Conservation (phyloP, 441 rosid genomes). For the Manihot esculenta region DNA sequence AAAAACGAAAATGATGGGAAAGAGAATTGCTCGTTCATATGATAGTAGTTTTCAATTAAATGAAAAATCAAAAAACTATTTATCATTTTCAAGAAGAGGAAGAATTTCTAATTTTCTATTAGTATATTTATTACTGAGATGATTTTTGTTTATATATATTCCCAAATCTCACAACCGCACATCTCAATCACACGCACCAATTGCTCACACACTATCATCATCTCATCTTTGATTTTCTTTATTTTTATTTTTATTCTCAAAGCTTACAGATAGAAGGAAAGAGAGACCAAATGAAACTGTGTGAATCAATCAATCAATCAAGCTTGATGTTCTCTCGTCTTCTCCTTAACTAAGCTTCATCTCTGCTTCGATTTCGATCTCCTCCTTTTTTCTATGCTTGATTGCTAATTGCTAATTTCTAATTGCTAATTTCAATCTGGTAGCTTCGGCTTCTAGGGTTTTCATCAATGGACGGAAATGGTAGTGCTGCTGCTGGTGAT, state of each 20-base stretch:
- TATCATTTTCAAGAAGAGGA: neutral
- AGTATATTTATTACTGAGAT: constrained; percentile 10
- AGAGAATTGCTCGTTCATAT: constrained; percentile 2
- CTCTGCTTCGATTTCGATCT: constrained; percentile 1
- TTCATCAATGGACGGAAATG: constrained; percentile 17
- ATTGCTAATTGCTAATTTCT: neutral
- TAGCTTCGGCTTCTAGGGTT: neutral
- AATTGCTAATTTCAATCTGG: too few species aligned
- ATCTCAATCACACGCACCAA: constrained; percentile 40
- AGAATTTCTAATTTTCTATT: neutral
- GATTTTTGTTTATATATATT: neutral
- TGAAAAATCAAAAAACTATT: neutral
- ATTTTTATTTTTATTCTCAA: neutral
- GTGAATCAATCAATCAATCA: neutral
- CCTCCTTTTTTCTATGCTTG: neutral
- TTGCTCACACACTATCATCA: neutral
- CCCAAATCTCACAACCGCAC: constrained; percentile 44
- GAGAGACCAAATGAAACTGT: constrained; percentile 9
- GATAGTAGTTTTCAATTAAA: neutral
- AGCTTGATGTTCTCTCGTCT: constrained; percentile 1
- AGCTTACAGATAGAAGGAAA: constrained; percentile 11
- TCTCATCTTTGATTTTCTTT: neutral
- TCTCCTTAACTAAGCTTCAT: neutral
- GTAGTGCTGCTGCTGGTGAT: neutral
- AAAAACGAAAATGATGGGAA: neutral